Evolutionary conservation across 108 stramenopile species (phyloP).

Genomic region (Skeletonema grethae): DNA sequence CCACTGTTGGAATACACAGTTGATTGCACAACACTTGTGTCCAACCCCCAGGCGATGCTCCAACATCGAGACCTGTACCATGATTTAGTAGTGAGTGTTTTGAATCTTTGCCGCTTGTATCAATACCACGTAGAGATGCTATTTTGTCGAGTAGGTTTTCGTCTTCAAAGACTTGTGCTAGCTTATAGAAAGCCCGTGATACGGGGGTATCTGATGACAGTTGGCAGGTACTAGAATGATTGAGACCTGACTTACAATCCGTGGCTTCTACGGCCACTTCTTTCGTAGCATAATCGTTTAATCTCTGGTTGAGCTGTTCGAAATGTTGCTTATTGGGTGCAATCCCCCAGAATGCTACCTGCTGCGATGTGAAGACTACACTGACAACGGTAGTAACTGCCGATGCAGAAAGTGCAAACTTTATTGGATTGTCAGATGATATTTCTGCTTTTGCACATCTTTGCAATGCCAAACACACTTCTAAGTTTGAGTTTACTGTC

Average conservation of each 20-base stretch:
- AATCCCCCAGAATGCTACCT: constrained; percentile 42
- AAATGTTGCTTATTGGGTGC: constrained; percentile 27
- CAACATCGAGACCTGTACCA: constrained; percentile 58
- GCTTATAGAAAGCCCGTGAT: constrained; percentile 63
- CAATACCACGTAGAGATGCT: constrained; percentile 1
- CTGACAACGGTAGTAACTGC: constrained; percentile 15
- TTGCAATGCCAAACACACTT: constrained; percentile 25
- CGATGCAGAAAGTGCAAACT: constrained; percentile 39
- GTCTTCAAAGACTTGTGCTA: constrained; percentile 51
- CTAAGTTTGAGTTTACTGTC: constrained; percentile 19
- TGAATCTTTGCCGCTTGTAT: constrained; percentile 5
- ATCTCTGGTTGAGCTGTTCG: constrained; percentile 32
- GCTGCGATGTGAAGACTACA: constrained; percentile 13
- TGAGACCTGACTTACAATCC: constrained; percentile 29
- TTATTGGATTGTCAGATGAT: constrained; percentile 14
- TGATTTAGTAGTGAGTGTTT: constrained; percentile 14
- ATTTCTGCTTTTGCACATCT: not conserved
- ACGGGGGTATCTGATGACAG: constrained; percentile 33
- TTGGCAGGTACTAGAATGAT: not conserved
- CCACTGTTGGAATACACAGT: constrained; percentile 30
- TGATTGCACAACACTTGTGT: constrained; percentile 51
- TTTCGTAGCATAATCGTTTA: constrained; percentile 53
- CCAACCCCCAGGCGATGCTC: constrained; percentile 70
- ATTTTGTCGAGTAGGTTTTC: constrained; percentile 15
- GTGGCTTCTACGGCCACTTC: constrained; percentile 40